phyloP scores from a whole-genome alignment of 257 asterid species.

The Jasminum sambac region DNA sequence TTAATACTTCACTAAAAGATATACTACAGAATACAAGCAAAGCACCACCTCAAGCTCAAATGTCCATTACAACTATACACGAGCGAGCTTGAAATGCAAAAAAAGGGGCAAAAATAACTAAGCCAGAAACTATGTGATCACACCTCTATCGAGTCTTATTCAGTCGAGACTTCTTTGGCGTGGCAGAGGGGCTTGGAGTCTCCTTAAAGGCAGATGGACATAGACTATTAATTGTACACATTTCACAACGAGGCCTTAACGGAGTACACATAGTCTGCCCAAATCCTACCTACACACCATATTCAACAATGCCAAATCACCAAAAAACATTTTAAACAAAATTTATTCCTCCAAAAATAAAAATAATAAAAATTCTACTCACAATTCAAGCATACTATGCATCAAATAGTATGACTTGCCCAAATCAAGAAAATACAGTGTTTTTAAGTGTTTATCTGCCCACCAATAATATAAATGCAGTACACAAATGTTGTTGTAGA shows the following conservation, averaged over 20 bases:
- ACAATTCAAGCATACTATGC: not conserved
- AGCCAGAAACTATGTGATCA: not conserved
- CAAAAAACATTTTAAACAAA: not conserved
- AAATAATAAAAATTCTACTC: not conserved
- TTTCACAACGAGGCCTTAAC: constrained; percentile 76
- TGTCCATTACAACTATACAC: not conserved
- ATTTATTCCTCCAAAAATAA: not conserved
- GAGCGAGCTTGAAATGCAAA: constrained; percentile 6
- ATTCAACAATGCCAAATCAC: not conserved
- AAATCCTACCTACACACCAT: constrained; percentile 73
- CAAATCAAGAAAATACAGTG: not conserved
- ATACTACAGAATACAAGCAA: too few species aligned
- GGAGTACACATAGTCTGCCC: constrained; percentile 96
- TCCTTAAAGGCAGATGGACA: constrained; percentile 92
- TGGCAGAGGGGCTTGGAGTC: constrained; percentile 51
- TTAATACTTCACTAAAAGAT: too few species aligned
- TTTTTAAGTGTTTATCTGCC: too few species aligned
- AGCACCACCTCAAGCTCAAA: not conserved
- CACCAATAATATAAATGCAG: not conserved
- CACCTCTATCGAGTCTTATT: constrained; percentile 15
- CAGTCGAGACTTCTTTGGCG: constrained; percentile 35
- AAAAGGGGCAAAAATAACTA: not conserved
- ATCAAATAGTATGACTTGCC: not conserved
- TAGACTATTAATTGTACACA: constrained; percentile 57
- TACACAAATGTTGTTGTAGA: not conserved